Conservation (phyloP, 768 basidiomycete species). For the Pisolithus albus region DNA sequence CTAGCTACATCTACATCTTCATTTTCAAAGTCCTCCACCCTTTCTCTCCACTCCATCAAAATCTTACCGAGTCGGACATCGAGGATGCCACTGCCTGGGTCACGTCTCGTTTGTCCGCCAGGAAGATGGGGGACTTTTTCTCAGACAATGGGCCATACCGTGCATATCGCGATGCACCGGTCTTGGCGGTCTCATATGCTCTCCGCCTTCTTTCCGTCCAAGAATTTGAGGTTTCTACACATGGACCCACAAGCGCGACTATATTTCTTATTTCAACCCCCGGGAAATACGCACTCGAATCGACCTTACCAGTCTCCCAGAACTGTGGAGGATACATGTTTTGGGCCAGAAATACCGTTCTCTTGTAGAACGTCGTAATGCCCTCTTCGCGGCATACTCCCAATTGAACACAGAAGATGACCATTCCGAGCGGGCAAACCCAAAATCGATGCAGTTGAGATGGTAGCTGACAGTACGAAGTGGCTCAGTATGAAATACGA, state of each 20-base stretch:
- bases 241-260: constrained; percentile 89
- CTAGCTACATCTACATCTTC: too few species aligned
- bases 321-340: constrained; percentile 88
- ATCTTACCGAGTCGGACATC: too few species aligned
- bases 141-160: constrained; percentile 52
- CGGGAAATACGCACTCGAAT: constrained; percentile 50
- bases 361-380: constrained; percentile 63
- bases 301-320: constrained; percentile 68
- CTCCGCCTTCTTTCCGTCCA: constrained; percentile 80
- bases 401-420: constrained; percentile 63
- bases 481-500: constrained; percentile 87
- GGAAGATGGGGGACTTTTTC: constrained; percentile 70
- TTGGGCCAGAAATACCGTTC: constrained; percentile 89
- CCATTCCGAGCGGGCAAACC: constrained; percentile 68
- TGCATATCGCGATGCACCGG: constrained; percentile 58
- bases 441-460: constrained; percentile 74
- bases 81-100: too few species aligned
- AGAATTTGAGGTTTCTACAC: constrained; percentile 94
- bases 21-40: too few species aligned
- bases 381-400: constrained; percentile 56
- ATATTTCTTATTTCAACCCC: constrained; percentile 76
- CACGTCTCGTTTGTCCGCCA: too few species aligned
- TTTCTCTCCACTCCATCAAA: too few species aligned
- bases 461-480: constrained; percentile 84
- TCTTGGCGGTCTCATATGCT: constrained; percentile 72